Evolutionary conservation across 768 basidiomycete species (phyloP).

Genomic region (Suillus clintonianus): DNA sequence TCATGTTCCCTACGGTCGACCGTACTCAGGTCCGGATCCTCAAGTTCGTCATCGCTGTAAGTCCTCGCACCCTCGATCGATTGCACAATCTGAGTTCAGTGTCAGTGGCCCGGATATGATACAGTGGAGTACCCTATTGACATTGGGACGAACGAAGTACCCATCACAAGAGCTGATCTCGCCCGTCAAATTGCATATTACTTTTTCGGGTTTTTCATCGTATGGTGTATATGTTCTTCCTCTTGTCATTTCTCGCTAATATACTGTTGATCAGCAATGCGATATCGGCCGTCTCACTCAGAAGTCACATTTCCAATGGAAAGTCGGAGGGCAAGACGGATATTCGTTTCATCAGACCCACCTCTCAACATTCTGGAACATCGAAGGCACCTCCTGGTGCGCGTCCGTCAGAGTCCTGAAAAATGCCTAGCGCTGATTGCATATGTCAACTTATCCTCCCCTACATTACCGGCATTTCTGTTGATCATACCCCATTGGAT

Average conservation of each 20-base stretch:
- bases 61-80: not conserved
- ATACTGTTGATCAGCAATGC: not conserved
- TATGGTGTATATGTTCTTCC: not conserved
- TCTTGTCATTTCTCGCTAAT: not conserved
- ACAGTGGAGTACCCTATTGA: constrained; percentile 2
- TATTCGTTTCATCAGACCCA: constrained; percentile 6
- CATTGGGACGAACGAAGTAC: not conserved
- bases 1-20: constrained; percentile 1
- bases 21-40: not conserved
- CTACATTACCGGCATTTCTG: not conserved
- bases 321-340: constrained; percentile 3
- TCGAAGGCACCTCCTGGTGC: constrained; percentile 6
- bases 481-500: not conserved
- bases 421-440: not conserved
- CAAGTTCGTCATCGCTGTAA: constrained; percentile 3
- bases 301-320: constrained; percentile 1
- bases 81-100: not conserved
- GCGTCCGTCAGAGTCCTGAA: constrained; percentile 9
- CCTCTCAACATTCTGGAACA: constrained; percentile 12
- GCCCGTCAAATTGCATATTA: constrained; percentile 8
- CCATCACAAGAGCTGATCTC: constrained; percentile 7
- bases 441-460: not conserved
- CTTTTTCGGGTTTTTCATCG: constrained; percentile 8
- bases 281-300: not conserved
- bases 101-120: constrained; percentile 13